These are phyloP conservation scores for Leishmania turanica DNA, from an alignment of 208 protist species.

Conservation along the genomic window DNA sequence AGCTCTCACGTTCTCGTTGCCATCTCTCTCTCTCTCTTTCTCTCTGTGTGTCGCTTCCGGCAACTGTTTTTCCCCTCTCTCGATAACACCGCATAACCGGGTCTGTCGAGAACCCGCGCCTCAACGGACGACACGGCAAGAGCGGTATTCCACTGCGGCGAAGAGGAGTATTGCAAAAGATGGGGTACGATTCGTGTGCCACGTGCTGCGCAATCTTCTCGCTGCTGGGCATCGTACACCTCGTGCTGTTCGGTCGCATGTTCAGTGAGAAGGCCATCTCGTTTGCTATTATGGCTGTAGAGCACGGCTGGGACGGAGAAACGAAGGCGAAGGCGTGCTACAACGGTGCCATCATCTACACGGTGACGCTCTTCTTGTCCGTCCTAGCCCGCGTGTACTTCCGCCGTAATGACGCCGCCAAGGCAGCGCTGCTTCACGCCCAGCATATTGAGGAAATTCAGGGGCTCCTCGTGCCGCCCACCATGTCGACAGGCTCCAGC, in stretches of 20 bases:
- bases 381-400: conserved; percentile 77
- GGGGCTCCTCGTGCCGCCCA: conserved; percentile 30
- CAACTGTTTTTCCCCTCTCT: not conserved
- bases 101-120: not conserved
- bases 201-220: conserved; percentile 87
- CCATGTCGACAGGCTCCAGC: conserved; percentile 12
- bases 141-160: not conserved
- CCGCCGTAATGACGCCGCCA: conserved; percentile 61
- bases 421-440: conserved; percentile 36
- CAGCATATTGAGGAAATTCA: conserved; percentile 53
- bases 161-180: conserved; percentile 10
- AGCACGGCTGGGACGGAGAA: conserved; percentile 70
- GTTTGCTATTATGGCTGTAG: conserved; percentile 71
- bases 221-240: conserved; percentile 82
- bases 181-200: conserved; percentile 67
- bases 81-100: not conserved
- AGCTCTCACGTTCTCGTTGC: not conserved
- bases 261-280: conserved; percentile 69
- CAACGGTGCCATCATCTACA: conserved; percentile 87
- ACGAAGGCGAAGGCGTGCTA: conserved; percentile 88
- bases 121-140: not conserved
- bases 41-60: not conserved
- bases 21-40: not conserved
- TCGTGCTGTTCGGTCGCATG: conserved; percentile 85
- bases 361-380: conserved; percentile 73